Evolutionary conservation across 2,329 filamentous ascomycete genomes (phyloP).

Genomic region (Pseudogymnoascus sp.): DNA sequence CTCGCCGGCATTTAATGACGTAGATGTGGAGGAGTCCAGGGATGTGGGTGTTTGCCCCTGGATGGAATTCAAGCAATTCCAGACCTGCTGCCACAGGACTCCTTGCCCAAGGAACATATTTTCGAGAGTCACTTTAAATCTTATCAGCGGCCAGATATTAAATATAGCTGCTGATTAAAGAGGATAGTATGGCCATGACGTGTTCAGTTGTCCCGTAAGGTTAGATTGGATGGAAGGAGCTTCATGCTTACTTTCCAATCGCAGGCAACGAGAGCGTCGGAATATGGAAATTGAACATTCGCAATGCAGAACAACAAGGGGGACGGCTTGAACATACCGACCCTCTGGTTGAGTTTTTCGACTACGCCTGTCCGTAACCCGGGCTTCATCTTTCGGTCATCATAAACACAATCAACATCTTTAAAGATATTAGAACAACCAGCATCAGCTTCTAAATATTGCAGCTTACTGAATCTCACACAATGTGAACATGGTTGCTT

Average conservation of each 20-base stretch:
- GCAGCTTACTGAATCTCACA: slow-evolving; percentile 25
- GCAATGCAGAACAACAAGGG: background rate
- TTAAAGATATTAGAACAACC: background rate
- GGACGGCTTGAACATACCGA: slow-evolving; percentile 21
- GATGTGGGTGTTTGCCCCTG: background rate
- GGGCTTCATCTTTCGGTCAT: slow-evolving; percentile 26
- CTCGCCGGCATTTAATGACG: background rate
- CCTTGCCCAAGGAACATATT: slow-evolving; percentile 20
- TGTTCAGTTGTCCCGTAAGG: background rate
- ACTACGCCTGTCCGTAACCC: slow-evolving; percentile 29
- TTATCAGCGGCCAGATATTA: slow-evolving; percentile 13
- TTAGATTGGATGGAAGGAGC: background rate
- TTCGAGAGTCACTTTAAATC: slow-evolving; percentile 12
- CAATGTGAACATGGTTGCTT: slow-evolving; percentile 38
- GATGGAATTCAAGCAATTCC: slow-evolving; percentile 14
- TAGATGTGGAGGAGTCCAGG: background rate
- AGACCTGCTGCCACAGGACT: slow-evolving; percentile 19
- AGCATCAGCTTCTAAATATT: background rate
- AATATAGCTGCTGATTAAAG: background rate
- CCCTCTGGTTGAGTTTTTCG: slow-evolving; percentile 27
- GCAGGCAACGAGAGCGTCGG: background rate
- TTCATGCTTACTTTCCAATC: background rate
- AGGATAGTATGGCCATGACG: background rate
- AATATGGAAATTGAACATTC: background rate
- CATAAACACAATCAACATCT: slow-evolving; percentile 28